Evolutionary conservation across 2,329 filamentous ascomycete genomes (phyloP).

Genomic region (Arthrobotrys musiformis): DNA sequence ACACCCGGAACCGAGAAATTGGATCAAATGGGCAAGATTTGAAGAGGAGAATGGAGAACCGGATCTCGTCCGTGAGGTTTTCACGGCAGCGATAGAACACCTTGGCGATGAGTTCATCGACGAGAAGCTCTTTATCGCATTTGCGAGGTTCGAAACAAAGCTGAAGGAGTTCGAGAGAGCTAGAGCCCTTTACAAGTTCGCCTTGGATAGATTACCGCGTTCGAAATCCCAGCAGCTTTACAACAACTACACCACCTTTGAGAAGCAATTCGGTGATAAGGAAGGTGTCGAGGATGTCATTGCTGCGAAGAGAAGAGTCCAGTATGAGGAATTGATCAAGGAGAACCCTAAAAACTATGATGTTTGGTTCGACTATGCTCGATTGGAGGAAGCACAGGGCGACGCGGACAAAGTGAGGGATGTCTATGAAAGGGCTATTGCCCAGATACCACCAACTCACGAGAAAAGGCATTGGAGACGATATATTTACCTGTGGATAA

Average conservation of each 20-base stretch:
- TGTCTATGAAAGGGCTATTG: constrained; percentile 93
- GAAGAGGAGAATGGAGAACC: constrained; percentile 95
- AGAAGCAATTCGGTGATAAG: constrained; percentile 95
- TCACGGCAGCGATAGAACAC: constrained; percentile 85
- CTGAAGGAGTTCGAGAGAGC: constrained; percentile 95
- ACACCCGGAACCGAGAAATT: constrained; percentile 93
- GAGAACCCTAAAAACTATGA: constrained; percentile 98
- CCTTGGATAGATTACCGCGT: constrained; percentile 87
- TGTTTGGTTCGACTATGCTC: constrained; percentile 93
- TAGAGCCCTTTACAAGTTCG: constrained; percentile 95
- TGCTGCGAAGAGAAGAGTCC: constrained; percentile 87
- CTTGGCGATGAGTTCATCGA: constrained; percentile 95
- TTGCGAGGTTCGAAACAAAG: constrained; percentile 93
- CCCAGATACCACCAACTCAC: constrained; percentile 91
- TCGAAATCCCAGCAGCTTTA: constrained; percentile 86
- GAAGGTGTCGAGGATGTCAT: constrained; percentile 97
- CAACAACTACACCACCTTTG: constrained; percentile 95
- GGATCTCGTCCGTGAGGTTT: constrained; percentile 91
- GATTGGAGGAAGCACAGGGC: constrained; percentile 85
- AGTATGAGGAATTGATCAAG: constrained; percentile 93
- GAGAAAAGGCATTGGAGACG: constrained; percentile 97
- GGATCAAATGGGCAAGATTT: constrained; percentile 98
- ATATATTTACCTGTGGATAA: constrained; percentile 98
- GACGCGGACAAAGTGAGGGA: constrained; percentile 87
- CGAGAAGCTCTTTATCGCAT: constrained; percentile 93